Evolutionary conservation across 345 rosid species (phyloP).

Genomic region (Ailanthus altissimus): DNA sequence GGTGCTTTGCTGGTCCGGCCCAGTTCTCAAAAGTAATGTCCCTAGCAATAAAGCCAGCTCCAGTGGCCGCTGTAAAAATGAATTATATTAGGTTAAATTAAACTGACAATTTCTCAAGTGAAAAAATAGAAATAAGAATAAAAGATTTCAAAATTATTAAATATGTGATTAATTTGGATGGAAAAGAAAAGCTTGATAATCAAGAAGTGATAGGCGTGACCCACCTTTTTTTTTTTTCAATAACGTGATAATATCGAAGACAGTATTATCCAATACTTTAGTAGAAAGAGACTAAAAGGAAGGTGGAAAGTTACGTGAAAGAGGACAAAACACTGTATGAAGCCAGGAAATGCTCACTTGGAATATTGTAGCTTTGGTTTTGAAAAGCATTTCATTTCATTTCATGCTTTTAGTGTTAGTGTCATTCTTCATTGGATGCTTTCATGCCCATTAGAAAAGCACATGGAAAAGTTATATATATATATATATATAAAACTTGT

Average conservation of each 20-base stretch:
- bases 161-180: too few species aligned
- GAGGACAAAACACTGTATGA: background rate
- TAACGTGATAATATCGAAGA: background rate
- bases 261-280: background rate
- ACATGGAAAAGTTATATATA: background rate
- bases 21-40: slow-evolving; percentile 88
- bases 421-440: background rate
- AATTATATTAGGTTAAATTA: too few species aligned
- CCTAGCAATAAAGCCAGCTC: slow-evolving; percentile 88
- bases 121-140: too few species aligned
- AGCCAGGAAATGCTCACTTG: too few species aligned
- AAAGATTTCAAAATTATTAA: too few species aligned
- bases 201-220: background rate
- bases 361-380: too few species aligned
- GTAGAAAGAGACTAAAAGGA: background rate
- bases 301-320: background rate
- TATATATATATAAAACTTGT: too few species aligned
- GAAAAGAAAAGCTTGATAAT: too few species aligned
- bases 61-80: slow-evolving; percentile 66
- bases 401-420: too few species aligned
- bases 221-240: background rate
- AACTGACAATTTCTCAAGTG: too few species aligned
- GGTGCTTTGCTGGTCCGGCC: slow-evolving; percentile 92
- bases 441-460: background rate
- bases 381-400: too few species aligned